Evolutionary conservation across 805 yeast genomes (phyloP).

Genomic region (Teunomyces panamensis): DNA sequence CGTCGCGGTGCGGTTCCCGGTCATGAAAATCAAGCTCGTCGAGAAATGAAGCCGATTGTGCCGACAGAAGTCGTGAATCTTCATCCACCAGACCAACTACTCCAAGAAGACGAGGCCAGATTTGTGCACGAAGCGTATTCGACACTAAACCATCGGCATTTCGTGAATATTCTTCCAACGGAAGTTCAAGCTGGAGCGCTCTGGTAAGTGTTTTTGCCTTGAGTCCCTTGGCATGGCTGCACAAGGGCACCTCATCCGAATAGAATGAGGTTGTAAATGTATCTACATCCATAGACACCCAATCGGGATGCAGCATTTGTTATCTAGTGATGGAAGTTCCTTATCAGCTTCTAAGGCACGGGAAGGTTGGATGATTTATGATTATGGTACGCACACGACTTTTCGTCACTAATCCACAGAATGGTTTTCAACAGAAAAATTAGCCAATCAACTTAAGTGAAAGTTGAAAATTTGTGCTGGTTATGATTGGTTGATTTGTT

Average conservation of each 20-base stretch:
- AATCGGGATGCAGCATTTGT: slow-evolving; percentile 29
- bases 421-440: no score
- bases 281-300: slow-evolving; percentile 51
- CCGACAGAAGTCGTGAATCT: not conserved
- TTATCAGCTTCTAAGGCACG: not conserved
- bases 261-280: slow-evolving; percentile 47
- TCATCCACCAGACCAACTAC: slow-evolving; percentile 8
- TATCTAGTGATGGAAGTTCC: not conserved
- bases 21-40: slow-evolving; percentile 19
- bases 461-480: no score
- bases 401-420: not conserved
- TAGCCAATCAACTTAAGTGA: no score
- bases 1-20: slow-evolving; percentile 60
- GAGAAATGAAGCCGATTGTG: slow-evolving; percentile 1
- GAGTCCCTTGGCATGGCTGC: slow-evolving; percentile 34
- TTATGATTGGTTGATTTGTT: no score
- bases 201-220: slow-evolving; percentile 38
- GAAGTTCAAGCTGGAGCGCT: slow-evolving; percentile 22
- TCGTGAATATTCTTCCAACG: slow-evolving; percentile 32
- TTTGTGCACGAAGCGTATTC: slow-evolving; percentile 36
- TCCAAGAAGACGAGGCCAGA: slow-evolving; percentile 53
- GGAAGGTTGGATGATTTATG: not conserved
- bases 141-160: slow-evolving; percentile 49
- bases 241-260: slow-evolving; percentile 40
- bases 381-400: not conserved